Evolutionary conservation across 1,284 basidiomycete species (phyloP).

Genomic region (Porogramme epimiltina): DNA sequence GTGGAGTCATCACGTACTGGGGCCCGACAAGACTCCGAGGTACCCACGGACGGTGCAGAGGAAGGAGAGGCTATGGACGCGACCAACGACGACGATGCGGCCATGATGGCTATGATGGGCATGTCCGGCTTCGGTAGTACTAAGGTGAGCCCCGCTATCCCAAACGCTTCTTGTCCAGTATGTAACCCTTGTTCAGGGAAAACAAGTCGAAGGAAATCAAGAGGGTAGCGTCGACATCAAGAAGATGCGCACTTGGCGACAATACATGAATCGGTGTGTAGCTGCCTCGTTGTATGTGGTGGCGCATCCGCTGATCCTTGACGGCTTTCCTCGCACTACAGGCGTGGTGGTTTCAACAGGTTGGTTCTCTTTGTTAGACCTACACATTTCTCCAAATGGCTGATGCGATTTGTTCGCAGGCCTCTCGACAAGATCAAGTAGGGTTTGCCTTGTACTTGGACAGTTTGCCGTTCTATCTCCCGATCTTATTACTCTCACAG

Average conservation of each 20-base stretch:
- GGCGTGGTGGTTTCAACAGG: slow-evolving; percentile 94
- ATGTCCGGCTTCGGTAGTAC: slow-evolving; percentile 87
- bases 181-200: slow-evolving; percentile 57
- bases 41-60: slow-evolving; percentile 42
- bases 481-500: slow-evolving; percentile 1
- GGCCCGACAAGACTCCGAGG: slow-evolving; percentile 27
- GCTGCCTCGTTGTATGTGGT: slow-evolving; percentile 3
- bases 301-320: slow-evolving; percentile 11
- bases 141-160: slow-evolving; percentile 60
- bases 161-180: too few relatives aligned
- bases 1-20: slow-evolving; percentile 16
- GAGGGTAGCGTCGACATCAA: slow-evolving; percentile 77
- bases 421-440: slow-evolving; percentile 75
- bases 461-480: neutral
- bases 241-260: slow-evolving; percentile 92
- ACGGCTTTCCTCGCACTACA: slow-evolving; percentile 28
- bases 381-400: neutral
- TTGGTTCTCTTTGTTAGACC: slow-evolving; percentile 32
- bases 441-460: neutral
- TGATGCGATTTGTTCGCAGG: slow-evolving; percentile 38
- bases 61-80: slow-evolving; percentile 71
- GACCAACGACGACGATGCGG: slow-evolving; percentile 72
- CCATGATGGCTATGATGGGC: slow-evolving; percentile 93
- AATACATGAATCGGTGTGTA: slow-evolving; percentile 89
- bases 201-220: slow-evolving; percentile 81